Evolutionary conservation across 2,329 filamentous ascomycete genomes (phyloP).

Genomic region (Pseudogymnoascus sp.): DNA sequence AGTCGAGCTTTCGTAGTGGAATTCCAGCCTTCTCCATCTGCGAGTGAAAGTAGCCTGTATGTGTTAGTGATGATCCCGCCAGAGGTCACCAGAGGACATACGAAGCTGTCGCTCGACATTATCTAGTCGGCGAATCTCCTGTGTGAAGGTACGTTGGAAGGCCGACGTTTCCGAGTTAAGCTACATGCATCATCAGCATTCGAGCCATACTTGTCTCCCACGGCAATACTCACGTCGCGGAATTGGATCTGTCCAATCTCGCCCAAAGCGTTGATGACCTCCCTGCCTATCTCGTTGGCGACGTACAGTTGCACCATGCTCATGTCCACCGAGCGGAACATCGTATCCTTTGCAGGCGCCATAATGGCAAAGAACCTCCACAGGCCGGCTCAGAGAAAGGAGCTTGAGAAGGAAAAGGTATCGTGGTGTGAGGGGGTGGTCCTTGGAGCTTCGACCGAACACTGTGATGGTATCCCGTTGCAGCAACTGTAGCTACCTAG

Average conservation of each 20-base stretch:
- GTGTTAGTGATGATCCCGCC: slow-evolving; percentile 6
- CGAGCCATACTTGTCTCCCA: slow-evolving; percentile 13
- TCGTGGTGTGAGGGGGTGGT: not conserved
- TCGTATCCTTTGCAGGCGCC: slow-evolving; percentile 71
- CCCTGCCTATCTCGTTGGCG: slow-evolving; percentile 95
- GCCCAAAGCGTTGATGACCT: slow-evolving; percentile 92
- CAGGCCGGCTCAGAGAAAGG: slow-evolving; percentile 5
- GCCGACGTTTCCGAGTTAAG: slow-evolving; percentile 88
- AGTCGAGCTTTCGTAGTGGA: slow-evolving; percentile 78
- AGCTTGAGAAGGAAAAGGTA: slow-evolving; percentile 4
- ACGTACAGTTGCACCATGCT: slow-evolving; percentile 99
- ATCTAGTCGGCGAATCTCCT: slow-evolving; percentile 93
- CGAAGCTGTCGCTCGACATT: slow-evolving; percentile 97
- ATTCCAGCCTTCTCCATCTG: slow-evolving; percentile 95
- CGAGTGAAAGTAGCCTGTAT: slow-evolving; percentile 75
- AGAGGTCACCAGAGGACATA: slow-evolving; percentile 40
- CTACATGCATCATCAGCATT: slow-evolving; percentile 39
- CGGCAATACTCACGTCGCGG: slow-evolving; percentile 61
- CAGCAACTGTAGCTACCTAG: slow-evolving; percentile 8
- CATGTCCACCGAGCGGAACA: slow-evolving; percentile 99
- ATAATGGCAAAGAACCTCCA: slow-evolving; percentile 33
- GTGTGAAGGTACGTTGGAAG: slow-evolving; percentile 95
- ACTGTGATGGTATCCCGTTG: slow-evolving; percentile 4
- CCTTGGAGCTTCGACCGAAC: not conserved
- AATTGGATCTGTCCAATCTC: slow-evolving; percentile 97